Evolutionary conservation across 495 filamentous ascomycete species (phyloP), one percentile per base, ranked within the genome.

Genomic region (Neurospora terricola): DNA sequence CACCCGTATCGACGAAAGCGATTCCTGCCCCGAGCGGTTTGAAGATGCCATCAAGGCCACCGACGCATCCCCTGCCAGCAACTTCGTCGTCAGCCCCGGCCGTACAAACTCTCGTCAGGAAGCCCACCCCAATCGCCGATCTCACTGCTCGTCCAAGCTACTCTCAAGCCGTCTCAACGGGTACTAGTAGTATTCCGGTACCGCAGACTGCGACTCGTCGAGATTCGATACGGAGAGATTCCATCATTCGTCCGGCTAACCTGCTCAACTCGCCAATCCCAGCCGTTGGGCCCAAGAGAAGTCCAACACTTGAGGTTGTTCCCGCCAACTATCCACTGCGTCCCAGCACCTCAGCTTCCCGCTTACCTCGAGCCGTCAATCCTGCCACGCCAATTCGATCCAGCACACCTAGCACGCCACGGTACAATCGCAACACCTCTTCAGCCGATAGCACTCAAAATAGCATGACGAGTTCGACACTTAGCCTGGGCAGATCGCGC

Each of bases 401-500:
- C 18, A 74, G 62, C 69, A 81, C 80, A 0, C 80, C 80, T 2
- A 71, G 40, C 18, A 62, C 54, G 21, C 54, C 54, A 16, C 54
- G 54, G 14, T 71, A 78, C 36, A 69, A 76, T 69, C 78, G 77
- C n/a, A 79, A 82, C 45, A 77, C 74, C 0, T 79, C 79, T 0
- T 78, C 78, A 3, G 79, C 80, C 12, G 80, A 82, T 54, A 82
- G 77, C 74, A 80, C 79, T 2, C 79, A 80, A 54, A 75, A 75
- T 69, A 82, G 80, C 76, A 78, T 81, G 79, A 72, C 42, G 59
- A 78, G 76, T 72, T 82, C 80, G 2, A 73, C 75, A 9, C 81
- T 82, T 37, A 79, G 77, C 71, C 76, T 77, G 21, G 74, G 76
- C 37, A 27, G 42, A 36, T 80, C 80, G 21, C 77, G 71, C 42